Conservation (phyloP, 1,284 basidiomycete species). For the Singerocomus inundabilis region DNA sequence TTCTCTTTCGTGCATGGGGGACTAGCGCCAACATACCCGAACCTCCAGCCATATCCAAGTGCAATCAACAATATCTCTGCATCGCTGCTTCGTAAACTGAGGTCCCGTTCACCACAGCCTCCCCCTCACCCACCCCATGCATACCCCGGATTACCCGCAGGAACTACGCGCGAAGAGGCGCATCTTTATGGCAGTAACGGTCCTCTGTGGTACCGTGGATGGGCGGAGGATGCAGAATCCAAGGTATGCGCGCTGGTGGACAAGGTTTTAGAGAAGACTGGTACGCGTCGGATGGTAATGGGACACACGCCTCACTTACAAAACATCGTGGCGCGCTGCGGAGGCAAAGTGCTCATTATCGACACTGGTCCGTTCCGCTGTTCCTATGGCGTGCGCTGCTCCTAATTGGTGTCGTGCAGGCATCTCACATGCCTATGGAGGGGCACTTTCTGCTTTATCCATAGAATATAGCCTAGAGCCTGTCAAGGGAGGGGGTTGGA, state of each 20-base stretch:
- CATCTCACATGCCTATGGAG: slow-evolving; percentile 93
- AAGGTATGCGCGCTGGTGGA: slow-evolving; percentile 72
- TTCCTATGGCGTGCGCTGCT: not conserved
- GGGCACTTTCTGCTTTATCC: slow-evolving; percentile 81
- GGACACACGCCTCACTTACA: slow-evolving; percentile 92
- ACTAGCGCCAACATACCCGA: slow-evolving; percentile 69
- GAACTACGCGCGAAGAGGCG: slow-evolving; percentile 64
- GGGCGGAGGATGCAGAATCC: slow-evolving; percentile 72
- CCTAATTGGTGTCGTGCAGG: slow-evolving; percentile 41
- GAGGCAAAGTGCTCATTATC: slow-evolving; percentile 87
- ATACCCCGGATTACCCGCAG: slow-evolving; percentile 72
- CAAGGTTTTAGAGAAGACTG: slow-evolving; percentile 65
- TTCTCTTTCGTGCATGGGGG: slow-evolving; percentile 89
- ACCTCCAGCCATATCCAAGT: slow-evolving; percentile 77
- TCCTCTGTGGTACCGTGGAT: slow-evolving; percentile 89
- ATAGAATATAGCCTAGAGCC: slow-evolving; percentile 78
- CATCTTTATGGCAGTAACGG: slow-evolving; percentile 75
- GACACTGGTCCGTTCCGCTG: slow-evolving; percentile 60
- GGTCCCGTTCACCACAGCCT: slow-evolving; percentile 56
- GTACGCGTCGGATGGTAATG: slow-evolving; percentile 86
- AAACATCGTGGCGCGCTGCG: slow-evolving; percentile 78
- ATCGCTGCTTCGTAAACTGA: slow-evolving; percentile 64
- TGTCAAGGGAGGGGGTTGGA: slow-evolving; percentile 49
- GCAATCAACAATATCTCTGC: slow-evolving; percentile 73
- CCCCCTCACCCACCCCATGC: slow-evolving; percentile 78